Evolutionary conservation across 2,329 filamentous ascomycete species (phyloP).

Genomic region (Aspergillus calidoustus): DNA sequence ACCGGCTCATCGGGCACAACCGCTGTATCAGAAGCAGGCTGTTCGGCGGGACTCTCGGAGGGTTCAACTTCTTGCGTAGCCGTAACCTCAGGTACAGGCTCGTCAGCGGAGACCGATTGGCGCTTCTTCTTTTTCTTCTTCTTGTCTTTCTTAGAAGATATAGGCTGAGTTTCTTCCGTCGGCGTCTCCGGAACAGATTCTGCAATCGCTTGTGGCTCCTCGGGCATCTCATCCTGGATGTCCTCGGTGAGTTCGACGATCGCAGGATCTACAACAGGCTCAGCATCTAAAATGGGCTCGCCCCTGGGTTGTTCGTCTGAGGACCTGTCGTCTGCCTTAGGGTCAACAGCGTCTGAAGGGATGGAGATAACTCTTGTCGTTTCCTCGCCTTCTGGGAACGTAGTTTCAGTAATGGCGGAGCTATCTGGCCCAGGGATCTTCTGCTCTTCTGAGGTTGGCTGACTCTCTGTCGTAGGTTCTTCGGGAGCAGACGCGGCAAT

Average conservation of each 20-base stretch:
- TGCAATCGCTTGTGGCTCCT: neutral
- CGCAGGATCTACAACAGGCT: neutral
- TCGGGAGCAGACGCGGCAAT: neutral
- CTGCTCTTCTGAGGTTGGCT: neutral
- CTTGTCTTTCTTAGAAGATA: conserved; percentile 32
- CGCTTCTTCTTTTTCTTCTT: conserved; percentile 38
- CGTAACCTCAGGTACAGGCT: conserved; percentile 1
- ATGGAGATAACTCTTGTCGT: neutral
- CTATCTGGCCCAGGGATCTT: neutral
- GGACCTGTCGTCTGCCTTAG: neutral
- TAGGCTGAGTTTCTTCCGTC: conserved; percentile 16
- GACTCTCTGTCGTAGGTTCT: neutral
- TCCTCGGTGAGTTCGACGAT: conserved; percentile 1
- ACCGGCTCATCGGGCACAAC: neutral
- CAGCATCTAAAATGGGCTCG: neutral
- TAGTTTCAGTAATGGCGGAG: neutral
- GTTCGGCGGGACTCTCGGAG: neutral
- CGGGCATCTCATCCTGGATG: neutral
- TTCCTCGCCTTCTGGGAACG: neutral
- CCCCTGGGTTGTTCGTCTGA: neutral
- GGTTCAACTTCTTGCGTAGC: conserved; percentile 1
- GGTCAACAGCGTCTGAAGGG: neutral
- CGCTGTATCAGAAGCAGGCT: neutral
- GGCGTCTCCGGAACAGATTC: conserved; percentile 1
- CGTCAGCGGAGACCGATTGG: conserved; percentile 22